Base-by-base conservation (phyloP, 2,329 filamentous ascomycete species). In the Raffaelea albimanens region DNA sequence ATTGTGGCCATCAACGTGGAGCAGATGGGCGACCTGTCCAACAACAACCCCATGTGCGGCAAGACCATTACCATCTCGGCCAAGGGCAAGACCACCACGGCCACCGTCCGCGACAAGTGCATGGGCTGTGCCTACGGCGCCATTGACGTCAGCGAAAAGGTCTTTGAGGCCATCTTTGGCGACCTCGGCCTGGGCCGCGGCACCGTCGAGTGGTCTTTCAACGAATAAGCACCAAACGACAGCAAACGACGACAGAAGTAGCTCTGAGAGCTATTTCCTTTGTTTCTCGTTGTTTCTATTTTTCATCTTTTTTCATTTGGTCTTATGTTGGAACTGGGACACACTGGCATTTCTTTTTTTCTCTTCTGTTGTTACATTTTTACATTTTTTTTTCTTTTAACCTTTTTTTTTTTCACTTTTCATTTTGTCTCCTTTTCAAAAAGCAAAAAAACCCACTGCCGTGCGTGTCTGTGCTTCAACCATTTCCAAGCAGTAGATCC, bases 41-140 rank as follows among this genome's bases (percentile, higher is more conserved):
- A 86, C 68, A 68, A 63, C 56, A 86, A 89, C 71, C 74, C 78
- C 43, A 75, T 79, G 62, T 93, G 87, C 65, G 81, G 80, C 61
- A 75, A 80, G 68, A 78, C 67, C 43, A 75, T 90, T 59, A 80
- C 73, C 54, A 78, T 89, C 67, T 67, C 58, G 38, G 70, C 69
- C 60, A 70, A 73, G 44, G 84, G 53, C 45, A 75, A 76, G 62
- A 72, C 71, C 2, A 61, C 69, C 56, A 69, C 63, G 2, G 85
- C 79, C 52, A 73, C 57, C 3, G 77, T 90, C 52, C 75, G 74
- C 45, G 87, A 93, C 70, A 87, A 86, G 69, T 93, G 87, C 72
- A 76, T 77, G 66, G 82, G 82, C 56, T 93, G 87, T 63, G 58
- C 45, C 43, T 45, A 57, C 31, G 53, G 61, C 38, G 68, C 72